Evolutionary conservation across 2,329 filamentous ascomycete species (phyloP), one percentile per base, ranked within the genome.

Genomic region (Colletotrichum musicola): DNA sequence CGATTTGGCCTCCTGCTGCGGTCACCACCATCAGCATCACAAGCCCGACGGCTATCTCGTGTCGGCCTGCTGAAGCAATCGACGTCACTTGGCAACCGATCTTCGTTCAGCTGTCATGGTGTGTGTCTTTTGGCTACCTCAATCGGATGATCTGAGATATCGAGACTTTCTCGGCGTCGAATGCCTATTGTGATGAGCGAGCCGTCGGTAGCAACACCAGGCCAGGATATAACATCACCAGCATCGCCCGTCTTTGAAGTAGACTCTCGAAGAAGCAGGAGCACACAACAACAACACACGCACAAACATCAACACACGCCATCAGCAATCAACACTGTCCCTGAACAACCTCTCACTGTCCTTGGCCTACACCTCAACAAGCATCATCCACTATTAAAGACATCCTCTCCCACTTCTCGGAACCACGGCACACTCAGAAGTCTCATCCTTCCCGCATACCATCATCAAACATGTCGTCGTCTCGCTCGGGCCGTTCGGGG

Each of bases 401-500:
- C 13, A 56, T 69, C 38, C 40, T 58, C n/a, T 46, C 25, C 14
- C 38, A 35, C 22, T 67, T 65, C 6, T 62, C 51, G 16, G 20
- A 62, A 20, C 22, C 35, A 10, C 27, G 42, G 3, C 20, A 22
- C 30, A n/a, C 46, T 35, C 44, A 49, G 13, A 30, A 53, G 35
- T 62, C 51, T 42, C 53, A n/a, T 38, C 22, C 30, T 53, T 56
- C 35, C 22, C 44, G 16, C 38, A n/a, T 22, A 58, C 9, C 46
- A n/a, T 18, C 53, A 27, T n/a, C 47, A 30, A 68, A 16, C 61
- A 78, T 78, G 75, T 76, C 76, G 38, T 76, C 75, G 49, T 78
- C 76, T 20, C 72, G 74, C 50, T 77, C 76, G 13, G 54, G 67
- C 25, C 72, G 74, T 10, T 72, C 71, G 30, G 64, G 71, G 25